Evolutionary conservation across 2,329 filamentous ascomycete species (phyloP).

Genomic region (Ophiostoma populinum): DNA sequence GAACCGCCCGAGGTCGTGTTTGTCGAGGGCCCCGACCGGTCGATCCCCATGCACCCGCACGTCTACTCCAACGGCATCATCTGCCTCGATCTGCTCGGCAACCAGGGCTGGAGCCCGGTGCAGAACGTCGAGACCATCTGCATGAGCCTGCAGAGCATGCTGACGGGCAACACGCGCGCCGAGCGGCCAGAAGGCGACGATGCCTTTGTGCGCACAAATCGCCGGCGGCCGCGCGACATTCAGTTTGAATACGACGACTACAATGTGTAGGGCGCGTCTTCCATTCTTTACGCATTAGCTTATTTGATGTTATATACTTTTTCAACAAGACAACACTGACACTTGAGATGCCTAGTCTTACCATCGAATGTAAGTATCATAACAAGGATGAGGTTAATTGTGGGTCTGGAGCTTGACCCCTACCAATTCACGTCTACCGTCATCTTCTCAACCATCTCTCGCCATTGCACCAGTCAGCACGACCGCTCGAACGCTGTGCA

Average conservation of each 20-base stretch:
- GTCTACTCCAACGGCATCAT: constrained; percentile 99
- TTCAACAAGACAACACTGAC: too few relatives aligned
- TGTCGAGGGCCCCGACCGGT: constrained; percentile 42
- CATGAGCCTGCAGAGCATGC: constrained; percentile 95
- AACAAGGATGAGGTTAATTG: too few relatives aligned
- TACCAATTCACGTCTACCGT: too few relatives aligned
- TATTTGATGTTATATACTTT: too few relatives aligned
- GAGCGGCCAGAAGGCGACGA: constrained; percentile 82
- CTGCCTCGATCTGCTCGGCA: constrained; percentile 80
- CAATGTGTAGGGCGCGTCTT: constrained; percentile 43
- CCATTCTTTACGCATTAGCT: too few relatives aligned
- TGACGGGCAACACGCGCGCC: constrained; percentile 84
- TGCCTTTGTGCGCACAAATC: constrained; percentile 71
- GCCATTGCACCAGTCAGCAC: too few relatives aligned
- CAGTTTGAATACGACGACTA: constrained; percentile 91
- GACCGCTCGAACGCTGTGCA: too few relatives aligned
- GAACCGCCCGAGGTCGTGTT: constrained; percentile 94
- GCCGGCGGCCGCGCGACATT: constrained; percentile 68
- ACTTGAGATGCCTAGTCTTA: too few relatives aligned
- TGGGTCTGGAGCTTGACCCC: too few relatives aligned
- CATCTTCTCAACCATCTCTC: too few relatives aligned
- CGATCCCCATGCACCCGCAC: constrained; percentile 88
- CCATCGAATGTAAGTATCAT: neutral
- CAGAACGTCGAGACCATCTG: constrained; percentile 95
- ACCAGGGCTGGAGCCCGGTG: constrained; percentile 85